Percentiles rank a stretch among this genome's conserved stretches.
Conservation (phyloP, 192 early-diverging fungal genomes). For the Allomyces arbusculus region DNA sequence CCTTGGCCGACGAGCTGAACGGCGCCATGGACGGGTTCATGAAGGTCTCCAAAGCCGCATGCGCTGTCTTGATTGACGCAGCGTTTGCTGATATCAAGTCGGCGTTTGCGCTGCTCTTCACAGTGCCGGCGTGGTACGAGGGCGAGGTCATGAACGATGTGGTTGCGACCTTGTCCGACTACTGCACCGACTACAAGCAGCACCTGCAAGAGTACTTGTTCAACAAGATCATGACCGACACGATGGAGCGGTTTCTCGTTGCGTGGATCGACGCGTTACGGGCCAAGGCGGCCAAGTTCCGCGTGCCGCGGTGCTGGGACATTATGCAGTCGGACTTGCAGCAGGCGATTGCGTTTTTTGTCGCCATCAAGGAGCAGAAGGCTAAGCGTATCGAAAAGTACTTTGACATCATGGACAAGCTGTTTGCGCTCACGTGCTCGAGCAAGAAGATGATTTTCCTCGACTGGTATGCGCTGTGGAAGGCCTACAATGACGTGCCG, state of each 20-base stretch:
- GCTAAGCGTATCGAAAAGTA: constrained; percentile 16
- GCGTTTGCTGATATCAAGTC: constrained; percentile 62
- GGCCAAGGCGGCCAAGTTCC: constrained; percentile 56
- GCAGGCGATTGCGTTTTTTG: constrained; percentile 55
- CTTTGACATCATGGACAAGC: constrained; percentile 63
- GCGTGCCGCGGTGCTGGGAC: constrained; percentile 39
- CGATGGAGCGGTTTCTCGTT: constrained; percentile 66
- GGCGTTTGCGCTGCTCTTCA: constrained; percentile 53
- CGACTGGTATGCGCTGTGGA: constrained; percentile 77
- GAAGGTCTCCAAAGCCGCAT: constrained; percentile 55
- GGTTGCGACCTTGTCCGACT: constrained; percentile 87
- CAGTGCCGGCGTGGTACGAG: constrained; percentile 67
- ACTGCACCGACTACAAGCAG: constrained; percentile 65
- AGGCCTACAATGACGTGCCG: constrained; percentile 78
- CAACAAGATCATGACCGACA: constrained; percentile 63
- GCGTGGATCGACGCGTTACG: constrained; percentile 67
- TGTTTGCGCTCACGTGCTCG: constrained; percentile 59
- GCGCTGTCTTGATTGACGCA: constrained; percentile 59
- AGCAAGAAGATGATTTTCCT: constrained; percentile 68
- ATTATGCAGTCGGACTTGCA: constrained; percentile 57
- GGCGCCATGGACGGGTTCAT: constrained; percentile 75
- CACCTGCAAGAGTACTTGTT: constrained; percentile 80
- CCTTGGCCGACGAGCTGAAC: constrained; percentile 25
- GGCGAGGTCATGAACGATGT: constrained; percentile 67
- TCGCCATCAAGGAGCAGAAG: background rate